Percentiles rank a stretch among this genome's conserved stretches.
These are phyloP conservation scores for Yamadazyma pseudoaaseri DNA, from an alignment of 1,139 yeast genomes.

Conservation along the genomic window DNA sequence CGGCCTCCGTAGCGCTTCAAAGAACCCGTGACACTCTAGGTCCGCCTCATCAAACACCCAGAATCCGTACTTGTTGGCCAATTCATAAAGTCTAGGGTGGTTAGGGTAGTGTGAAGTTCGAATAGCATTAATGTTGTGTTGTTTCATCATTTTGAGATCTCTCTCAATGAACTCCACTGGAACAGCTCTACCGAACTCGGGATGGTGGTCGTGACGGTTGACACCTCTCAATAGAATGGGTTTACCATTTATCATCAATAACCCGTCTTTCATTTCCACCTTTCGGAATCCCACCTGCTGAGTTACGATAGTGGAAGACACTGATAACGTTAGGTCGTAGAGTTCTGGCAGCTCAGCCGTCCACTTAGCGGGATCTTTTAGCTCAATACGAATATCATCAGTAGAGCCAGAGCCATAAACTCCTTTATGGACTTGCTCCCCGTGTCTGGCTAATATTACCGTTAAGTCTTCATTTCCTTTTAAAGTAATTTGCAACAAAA, in stretches of 20 bases:
- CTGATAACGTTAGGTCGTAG: conserved; percentile 18
- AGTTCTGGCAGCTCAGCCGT: conserved; percentile 31
- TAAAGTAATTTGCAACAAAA: not conserved
- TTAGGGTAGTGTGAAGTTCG: conserved; percentile 35
- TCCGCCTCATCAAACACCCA: conserved; percentile 39
- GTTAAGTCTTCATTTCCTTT: not conserved
- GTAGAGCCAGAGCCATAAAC: not conserved
- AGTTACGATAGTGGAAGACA: conserved; percentile 12
- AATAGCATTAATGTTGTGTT: conserved; percentile 31
- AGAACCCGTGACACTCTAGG: conserved; percentile 35
- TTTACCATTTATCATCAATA: conserved; percentile 24
- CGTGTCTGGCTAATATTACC: not conserved
- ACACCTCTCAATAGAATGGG: conserved; percentile 27
- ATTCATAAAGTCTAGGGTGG: conserved; percentile 15
- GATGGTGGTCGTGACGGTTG: conserved; percentile 34
- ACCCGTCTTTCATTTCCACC: conserved; percentile 23
- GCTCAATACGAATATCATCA: too few relatives aligned
- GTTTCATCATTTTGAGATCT: conserved; percentile 30
- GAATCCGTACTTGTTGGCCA: conserved; percentile 25
- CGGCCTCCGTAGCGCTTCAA: conserved; percentile 16
- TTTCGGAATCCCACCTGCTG: conserved; percentile 30
- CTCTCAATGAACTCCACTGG: conserved; percentile 24
- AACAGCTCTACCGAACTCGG: conserved; percentile 30
- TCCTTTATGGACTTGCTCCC: not conserved
- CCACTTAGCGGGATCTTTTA: conserved; percentile 24